phyloP scores from a whole-genome alignment of 129 eudicot genomes.

The Daucus carota region DNA sequence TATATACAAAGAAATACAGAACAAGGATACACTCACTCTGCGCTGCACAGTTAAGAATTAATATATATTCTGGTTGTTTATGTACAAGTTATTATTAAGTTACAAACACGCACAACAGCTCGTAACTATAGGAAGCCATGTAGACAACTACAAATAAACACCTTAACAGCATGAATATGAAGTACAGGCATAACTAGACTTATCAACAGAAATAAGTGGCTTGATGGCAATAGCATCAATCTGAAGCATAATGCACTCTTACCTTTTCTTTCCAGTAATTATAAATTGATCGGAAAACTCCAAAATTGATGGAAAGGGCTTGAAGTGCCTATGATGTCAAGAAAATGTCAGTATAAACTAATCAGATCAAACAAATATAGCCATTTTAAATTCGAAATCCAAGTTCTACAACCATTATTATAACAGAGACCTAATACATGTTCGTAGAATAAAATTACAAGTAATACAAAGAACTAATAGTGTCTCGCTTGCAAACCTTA shows the following conservation, averaged over 20 bases:
- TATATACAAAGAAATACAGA: not conserved
- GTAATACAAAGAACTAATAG: not conserved
- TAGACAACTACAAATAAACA: not conserved
- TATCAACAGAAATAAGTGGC: not conserved
- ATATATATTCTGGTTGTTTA: not conserved
- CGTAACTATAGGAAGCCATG: not conserved
- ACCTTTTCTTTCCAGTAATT: constrained; percentile 95
- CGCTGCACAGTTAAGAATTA: not conserved
- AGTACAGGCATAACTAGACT: not conserved
- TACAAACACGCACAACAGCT: not conserved
- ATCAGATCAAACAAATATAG: constrained; percentile 1
- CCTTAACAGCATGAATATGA: not conserved
- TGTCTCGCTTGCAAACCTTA: not conserved
- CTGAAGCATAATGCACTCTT: constrained; percentile 3
- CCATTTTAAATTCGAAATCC: not conserved
- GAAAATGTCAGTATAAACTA: constrained; percentile 8
- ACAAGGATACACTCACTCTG: not conserved
- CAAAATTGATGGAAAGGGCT: constrained; percentile 55
- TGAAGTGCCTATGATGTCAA: constrained; percentile 58
- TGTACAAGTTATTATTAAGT: not conserved
- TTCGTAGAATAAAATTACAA: not conserved
- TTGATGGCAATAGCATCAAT: not conserved
- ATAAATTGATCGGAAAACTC: constrained; percentile 65
- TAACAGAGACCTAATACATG: not conserved
- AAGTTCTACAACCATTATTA: not conserved